Percentiles rank a stretch among this genome's conserved stretches.
phyloP scores from a whole-genome alignment of 768 basidiomycete genomes.

The Serendipita vermifera region DNA sequence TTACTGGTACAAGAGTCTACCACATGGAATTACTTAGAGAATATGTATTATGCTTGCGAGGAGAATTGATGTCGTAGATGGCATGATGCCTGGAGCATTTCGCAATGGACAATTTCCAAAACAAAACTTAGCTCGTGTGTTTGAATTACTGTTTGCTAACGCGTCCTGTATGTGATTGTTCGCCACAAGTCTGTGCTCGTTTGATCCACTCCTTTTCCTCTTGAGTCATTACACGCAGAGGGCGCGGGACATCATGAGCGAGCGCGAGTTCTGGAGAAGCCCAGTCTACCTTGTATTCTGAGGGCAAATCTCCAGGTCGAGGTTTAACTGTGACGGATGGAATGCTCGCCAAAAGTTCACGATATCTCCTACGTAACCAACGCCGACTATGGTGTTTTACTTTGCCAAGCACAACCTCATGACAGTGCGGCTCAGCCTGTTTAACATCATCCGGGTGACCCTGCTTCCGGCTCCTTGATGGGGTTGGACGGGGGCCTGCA shows the following conservation, averaged over 20 bases:
- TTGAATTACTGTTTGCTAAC: too few species aligned
- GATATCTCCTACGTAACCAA: slow-evolving; percentile 1
- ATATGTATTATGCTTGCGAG: too few species aligned
- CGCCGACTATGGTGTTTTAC: background rate
- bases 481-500: background rate
- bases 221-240: background rate
- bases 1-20: too few species aligned
- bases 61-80: too few species aligned
- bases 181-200: too few species aligned
- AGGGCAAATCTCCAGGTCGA: background rate
- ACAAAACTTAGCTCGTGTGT: too few species aligned
- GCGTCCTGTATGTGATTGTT: too few species aligned
- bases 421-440: background rate
- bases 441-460: background rate
- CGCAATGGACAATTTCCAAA: too few species aligned
- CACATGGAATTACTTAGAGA: too few species aligned
- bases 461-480: background rate
- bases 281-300: background rate
- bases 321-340: background rate
- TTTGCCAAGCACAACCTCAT: background rate
- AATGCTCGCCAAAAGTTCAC: background rate
- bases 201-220: background rate
- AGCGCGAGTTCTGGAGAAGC: background rate
- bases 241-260: background rate
- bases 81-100: too few species aligned